A percentile compares a stretch with the other conserved stretches of the same genome.
phyloP scores from a whole-genome alignment of 2,329 filamentous ascomycete species.

The Ophiostoma montium region DNA sequence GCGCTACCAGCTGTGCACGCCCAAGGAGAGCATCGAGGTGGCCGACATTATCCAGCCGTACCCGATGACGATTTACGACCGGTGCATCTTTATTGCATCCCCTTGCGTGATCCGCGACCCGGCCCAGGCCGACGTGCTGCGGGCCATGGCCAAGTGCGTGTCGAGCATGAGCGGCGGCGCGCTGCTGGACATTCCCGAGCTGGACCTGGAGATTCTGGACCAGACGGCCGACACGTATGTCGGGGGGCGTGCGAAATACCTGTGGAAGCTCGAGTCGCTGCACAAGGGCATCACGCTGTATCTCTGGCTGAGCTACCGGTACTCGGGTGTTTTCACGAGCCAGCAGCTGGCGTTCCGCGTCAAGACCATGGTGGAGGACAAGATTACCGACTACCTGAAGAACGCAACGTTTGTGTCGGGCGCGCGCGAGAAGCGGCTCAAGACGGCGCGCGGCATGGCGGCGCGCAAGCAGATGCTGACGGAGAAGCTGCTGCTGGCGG shows the following conservation, averaged over 20 bases:
- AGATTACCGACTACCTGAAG: slow-evolving; percentile 51
- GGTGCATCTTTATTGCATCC: slow-evolving; percentile 59
- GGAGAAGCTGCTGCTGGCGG: background rate
- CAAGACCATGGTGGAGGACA: slow-evolving; percentile 62
- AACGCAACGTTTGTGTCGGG: slow-evolving; percentile 36
- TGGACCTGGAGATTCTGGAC: slow-evolving; percentile 65
- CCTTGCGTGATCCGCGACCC: slow-evolving; percentile 46
- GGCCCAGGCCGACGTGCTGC: slow-evolving; percentile 35
- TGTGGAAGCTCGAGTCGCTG: slow-evolving; percentile 58
- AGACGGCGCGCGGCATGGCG: slow-evolving; percentile 6
- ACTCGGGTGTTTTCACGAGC: slow-evolving; percentile 63
- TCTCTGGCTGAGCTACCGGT: slow-evolving; percentile 86
- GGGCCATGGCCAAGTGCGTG: slow-evolving; percentile 54
- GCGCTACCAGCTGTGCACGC: slow-evolving; percentile 55
- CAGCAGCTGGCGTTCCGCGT: slow-evolving; percentile 65
- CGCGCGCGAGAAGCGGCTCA: slow-evolving; percentile 14
- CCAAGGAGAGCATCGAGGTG: slow-evolving; percentile 48
- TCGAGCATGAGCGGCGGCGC: slow-evolving; percentile 51
- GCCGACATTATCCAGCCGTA: slow-evolving; percentile 64
- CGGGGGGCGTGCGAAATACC: slow-evolving; percentile 35
- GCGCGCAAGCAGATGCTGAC: background rate
- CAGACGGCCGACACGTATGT: slow-evolving; percentile 32
- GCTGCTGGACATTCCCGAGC: slow-evolving; percentile 53
- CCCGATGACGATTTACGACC: slow-evolving; percentile 56
- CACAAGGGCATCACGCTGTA: slow-evolving; percentile 78